Percentiles rank a stretch among this genome's conserved stretches.
Evolutionary conservation across 306 rosid genomes (phyloP).

Genomic region (Ceratonia siliqua): DNA sequence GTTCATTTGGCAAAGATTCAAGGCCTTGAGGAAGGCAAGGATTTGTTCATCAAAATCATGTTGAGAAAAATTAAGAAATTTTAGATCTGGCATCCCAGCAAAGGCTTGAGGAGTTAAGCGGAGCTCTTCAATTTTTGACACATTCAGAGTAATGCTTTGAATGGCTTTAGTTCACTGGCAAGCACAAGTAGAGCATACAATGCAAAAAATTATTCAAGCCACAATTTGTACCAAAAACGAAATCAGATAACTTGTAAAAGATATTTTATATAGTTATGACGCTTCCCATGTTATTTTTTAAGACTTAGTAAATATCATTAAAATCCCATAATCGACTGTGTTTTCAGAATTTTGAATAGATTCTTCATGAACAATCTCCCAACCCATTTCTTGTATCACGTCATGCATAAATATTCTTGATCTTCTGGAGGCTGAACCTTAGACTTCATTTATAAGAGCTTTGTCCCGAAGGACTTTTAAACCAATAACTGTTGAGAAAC

Average conservation of each 20-base stretch:
- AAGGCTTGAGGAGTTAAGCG: background rate
- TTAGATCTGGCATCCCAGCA: background rate
- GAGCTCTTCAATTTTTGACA: slow-evolving; percentile 3
- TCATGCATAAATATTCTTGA: slow-evolving; percentile 19
- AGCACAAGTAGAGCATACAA: background rate
- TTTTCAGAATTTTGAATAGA: background rate
- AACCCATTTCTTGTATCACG: slow-evolving; percentile 33
- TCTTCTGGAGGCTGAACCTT: background rate
- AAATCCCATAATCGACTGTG: background rate
- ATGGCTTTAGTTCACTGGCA: slow-evolving; percentile 29
- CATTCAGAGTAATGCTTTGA: slow-evolving; percentile 19
- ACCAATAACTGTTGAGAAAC: background rate
- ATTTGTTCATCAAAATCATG: background rate
- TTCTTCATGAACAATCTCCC: slow-evolving; percentile 26
- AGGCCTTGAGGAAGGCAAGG: slow-evolving; percentile 17
- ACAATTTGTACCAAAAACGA: background rate
- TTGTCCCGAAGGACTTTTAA: background rate
- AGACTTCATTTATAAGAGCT: background rate
- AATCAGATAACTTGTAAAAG: background rate
- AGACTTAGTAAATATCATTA: background rate
- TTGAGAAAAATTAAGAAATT: background rate
- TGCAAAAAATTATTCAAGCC: background rate
- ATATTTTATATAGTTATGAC: background rate
- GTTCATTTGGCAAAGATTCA: slow-evolving; percentile 13
- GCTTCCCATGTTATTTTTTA: slow-evolving; percentile 18